Conservation (phyloP, 352 stramenopile species). For the Albugo laibachii region DNA sequence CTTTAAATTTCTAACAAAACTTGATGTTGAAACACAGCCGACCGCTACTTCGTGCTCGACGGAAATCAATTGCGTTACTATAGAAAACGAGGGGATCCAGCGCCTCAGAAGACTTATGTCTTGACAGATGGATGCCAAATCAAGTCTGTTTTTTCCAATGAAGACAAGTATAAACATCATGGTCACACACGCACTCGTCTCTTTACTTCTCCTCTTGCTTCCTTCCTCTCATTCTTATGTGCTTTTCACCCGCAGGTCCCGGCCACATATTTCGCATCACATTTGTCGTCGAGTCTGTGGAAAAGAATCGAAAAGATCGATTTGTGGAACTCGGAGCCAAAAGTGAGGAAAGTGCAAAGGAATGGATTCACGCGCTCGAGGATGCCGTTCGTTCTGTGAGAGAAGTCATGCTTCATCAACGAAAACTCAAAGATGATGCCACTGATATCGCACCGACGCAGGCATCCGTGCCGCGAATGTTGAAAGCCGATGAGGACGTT, state of each 20-base stretch:
- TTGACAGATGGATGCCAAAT: conserved; percentile 65
- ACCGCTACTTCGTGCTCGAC: conserved; percentile 76
- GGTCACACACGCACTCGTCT: conserved; percentile 6
- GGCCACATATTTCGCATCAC: conserved; percentile 84
- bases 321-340: conserved; percentile 75
- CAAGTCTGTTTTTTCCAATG: conserved; percentile 65
- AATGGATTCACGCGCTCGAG: conserved; percentile 68
- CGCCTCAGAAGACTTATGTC: conserved; percentile 66
- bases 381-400: conserved; percentile 53
- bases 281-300: conserved; percentile 42
- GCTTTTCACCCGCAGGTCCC: conserved; percentile 10
- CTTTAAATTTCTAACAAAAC: neutral
- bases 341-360: conserved; percentile 54
- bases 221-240: neutral
- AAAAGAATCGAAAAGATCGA: conserved; percentile 77
- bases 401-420: conserved; percentile 50
- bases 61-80: conserved; percentile 76
- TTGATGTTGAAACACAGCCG: conserved; percentile 16
- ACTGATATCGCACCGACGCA: conserved; percentile 41
- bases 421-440: conserved; percentile 53
- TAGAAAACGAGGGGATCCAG: conserved; percentile 63
- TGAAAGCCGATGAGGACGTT: conserved; percentile 68
- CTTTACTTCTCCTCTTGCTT: neutral
- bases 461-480: conserved; percentile 31
- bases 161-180: conserved; percentile 79